Base-by-base conservation (phyloP, 352 stramenopile species). In the Phytophthora colocasiae region DNA sequence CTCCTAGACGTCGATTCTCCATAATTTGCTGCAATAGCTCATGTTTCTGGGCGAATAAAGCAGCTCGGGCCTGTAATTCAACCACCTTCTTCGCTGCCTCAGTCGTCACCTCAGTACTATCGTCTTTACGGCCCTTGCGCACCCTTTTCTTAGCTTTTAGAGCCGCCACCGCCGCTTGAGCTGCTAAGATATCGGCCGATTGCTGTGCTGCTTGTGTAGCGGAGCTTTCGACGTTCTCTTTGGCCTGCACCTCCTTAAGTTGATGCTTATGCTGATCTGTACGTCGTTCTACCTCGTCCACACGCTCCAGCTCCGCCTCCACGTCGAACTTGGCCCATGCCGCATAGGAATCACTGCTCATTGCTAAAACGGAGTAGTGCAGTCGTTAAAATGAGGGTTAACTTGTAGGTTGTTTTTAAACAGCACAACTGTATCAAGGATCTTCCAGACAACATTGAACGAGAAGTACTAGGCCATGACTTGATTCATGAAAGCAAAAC, bases 261-360 rank as follows among this genome's bases (percentile, higher is more conserved):
- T 71, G 48, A 45, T 78, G 61, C 44, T 63, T 70, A 15, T 80
- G 50, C 43, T 81, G 70, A 24, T 54, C 52, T 14, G 86, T 73
- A 1, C 32, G 65, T 32, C 81, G 56, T 31, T 71, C 63, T n/a
- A 52, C 29, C 43, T 73, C 36, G 32, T 93, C 82, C 47, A 90
- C 73, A 54, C 68, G 79, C 69, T 61, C 69, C 14, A 93, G 72
- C 60, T 90, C 85, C 41, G 77, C 69, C 29, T 93, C 85, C 26
- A 90, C 85, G 63, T 93, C 82, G 62, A 81, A 93, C 49, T 69
- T 77, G 47, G 67, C 75, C 85, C 85, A 93, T 22, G 71, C 71
- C 6, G 72, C 73, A 58, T 93, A 93, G 46, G 73, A 85, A 12
- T 63, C 69, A 24, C 60, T 48, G 58, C 69, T 77, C 73, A 81